Evolutionary conservation across 2,329 filamentous ascomycete genomes (phyloP).

Genomic region (Apiospora phragmitis): DNA sequence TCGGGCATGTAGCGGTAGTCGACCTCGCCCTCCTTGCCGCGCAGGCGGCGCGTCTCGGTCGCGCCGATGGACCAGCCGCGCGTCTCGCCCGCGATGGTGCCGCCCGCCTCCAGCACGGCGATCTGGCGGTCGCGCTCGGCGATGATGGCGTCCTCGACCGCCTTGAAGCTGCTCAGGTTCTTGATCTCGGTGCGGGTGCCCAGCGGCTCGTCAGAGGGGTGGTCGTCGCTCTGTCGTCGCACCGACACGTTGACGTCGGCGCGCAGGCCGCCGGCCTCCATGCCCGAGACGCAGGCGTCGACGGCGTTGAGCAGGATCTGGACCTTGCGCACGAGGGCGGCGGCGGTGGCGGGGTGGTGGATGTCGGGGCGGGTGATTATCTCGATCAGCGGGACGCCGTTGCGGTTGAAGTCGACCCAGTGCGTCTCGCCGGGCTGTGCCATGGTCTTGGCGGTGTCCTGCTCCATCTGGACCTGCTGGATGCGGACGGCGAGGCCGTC

Average conservation of each 20-base stretch:
- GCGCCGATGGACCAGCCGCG: slow-evolving; percentile 88
- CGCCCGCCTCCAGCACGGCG: slow-evolving; percentile 71
- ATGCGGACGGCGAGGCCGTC: slow-evolving; percentile 74
- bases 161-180: slow-evolving; percentile 92
- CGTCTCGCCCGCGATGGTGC: slow-evolving; percentile 79
- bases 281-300: slow-evolving; percentile 84
- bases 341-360: slow-evolving; percentile 82
- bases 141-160: slow-evolving; percentile 90
- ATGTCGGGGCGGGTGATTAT: slow-evolving; percentile 92
- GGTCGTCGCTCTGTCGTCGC: slow-evolving; percentile 55
- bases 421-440: slow-evolving; percentile 72
- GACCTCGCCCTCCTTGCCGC: slow-evolving; percentile 94
- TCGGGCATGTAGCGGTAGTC: slow-evolving; percentile 99
- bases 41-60: slow-evolving; percentile 75
- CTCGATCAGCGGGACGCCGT: slow-evolving; percentile 87
- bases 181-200: slow-evolving; percentile 96
- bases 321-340: slow-evolving; percentile 85
- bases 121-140: slow-evolving; percentile 92
- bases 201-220: slow-evolving; percentile 47
- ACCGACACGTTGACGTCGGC: slow-evolving; percentile 97
- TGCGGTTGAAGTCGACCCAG: slow-evolving; percentile 91
- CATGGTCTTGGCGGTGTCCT: slow-evolving; percentile 94
- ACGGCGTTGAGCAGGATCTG: slow-evolving; percentile 78
- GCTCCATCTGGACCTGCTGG: slow-evolving; percentile 94
- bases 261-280: slow-evolving; percentile 88